Percentiles rank a stretch among this genome's conserved stretches.
Evolutionary conservation across 768 basidiomycete genomes (phyloP).

Genomic region (Paxillus ammoniavirescens): DNA sequence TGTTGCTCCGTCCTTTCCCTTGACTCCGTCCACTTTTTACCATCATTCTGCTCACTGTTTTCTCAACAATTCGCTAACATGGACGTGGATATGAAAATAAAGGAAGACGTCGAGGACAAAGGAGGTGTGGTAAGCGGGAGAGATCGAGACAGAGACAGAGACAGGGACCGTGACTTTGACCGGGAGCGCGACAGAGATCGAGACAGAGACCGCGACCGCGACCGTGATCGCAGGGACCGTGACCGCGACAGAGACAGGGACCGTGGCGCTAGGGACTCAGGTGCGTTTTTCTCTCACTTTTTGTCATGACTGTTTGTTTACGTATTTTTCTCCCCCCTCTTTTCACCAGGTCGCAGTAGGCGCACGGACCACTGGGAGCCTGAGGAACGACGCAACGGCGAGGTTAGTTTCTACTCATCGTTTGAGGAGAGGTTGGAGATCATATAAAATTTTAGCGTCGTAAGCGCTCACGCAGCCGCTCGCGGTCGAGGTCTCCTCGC

Average conservation of each 20-base stretch:
- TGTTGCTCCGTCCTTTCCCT: constrained; percentile 3
- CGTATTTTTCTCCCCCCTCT: not conserved
- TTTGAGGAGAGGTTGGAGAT: not conserved
- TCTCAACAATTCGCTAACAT: constrained; percentile 35
- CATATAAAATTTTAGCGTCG: constrained; percentile 45
- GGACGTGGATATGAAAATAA: constrained; percentile 82
- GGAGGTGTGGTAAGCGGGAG: constrained; percentile 39
- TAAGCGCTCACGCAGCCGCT: constrained; percentile 65
- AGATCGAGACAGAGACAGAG: constrained; percentile 40
- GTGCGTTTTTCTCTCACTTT: constrained; percentile 33
- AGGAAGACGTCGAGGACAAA: constrained; percentile 73
- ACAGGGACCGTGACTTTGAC: constrained; percentile 34
- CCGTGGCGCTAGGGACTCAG: constrained; percentile 54
- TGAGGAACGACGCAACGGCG: constrained; percentile 69
- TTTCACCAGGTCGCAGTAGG: constrained; percentile 41
- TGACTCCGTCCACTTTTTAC: not conserved
- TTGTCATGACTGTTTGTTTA: not conserved
- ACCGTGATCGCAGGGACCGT: constrained; percentile 41
- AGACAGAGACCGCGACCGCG: constrained; percentile 42
- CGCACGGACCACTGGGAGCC: constrained; percentile 82
- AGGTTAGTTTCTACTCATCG: constrained; percentile 44
- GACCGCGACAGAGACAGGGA: constrained; percentile 44
- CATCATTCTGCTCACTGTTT: constrained; percentile 4
- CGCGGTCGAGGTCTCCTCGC: constrained; percentile 63
- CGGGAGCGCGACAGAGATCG: constrained; percentile 36